phyloP scores from a whole-genome alignment of 2,329 filamentous ascomycete genomes.

The Byssothecium circinans region DNA sequence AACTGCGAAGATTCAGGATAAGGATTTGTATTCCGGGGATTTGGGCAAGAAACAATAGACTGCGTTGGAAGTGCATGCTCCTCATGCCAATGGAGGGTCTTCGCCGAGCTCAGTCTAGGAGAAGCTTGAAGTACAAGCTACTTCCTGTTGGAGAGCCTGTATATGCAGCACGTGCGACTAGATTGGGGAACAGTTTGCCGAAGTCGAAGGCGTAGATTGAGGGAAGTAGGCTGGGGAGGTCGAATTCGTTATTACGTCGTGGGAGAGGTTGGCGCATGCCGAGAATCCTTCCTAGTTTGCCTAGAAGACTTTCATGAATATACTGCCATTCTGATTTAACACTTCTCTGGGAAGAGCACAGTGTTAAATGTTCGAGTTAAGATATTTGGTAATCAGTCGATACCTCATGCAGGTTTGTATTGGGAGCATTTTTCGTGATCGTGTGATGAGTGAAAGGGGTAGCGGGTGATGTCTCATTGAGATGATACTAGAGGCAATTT shows the following conservation, averaged over 20 bases:
- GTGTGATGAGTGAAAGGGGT: too few species aligned
- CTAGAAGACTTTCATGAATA: too few species aligned
- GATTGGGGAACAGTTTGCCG: neutral
- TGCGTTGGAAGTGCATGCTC: conserved; percentile 2
- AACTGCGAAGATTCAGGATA: conserved; percentile 1
- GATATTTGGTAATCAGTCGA: too few species aligned
- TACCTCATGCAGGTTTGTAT: too few species aligned
- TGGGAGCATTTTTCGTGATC: too few species aligned
- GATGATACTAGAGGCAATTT: too few species aligned
- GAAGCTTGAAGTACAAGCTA: neutral
- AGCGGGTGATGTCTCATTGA: too few species aligned
- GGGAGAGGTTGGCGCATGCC: conserved; percentile 1
- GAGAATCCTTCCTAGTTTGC: neutral
- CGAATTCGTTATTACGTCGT: conserved; percentile 2
- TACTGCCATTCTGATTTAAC: too few species aligned
- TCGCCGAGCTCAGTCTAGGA: neutral
- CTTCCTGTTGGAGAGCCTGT: conserved; percentile 2
- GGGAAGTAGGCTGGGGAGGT: neutral
- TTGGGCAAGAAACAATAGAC: neutral
- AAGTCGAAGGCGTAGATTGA: neutral
- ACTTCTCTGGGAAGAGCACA: too few species aligned
- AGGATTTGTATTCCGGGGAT: neutral
- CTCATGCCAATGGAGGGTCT: neutral
- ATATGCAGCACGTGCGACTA: neutral
- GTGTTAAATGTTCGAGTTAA: too few species aligned